phyloP scores from a whole-genome alignment of 176 grass and related monocot genomes.

The Raddia distichophylla region DNA sequence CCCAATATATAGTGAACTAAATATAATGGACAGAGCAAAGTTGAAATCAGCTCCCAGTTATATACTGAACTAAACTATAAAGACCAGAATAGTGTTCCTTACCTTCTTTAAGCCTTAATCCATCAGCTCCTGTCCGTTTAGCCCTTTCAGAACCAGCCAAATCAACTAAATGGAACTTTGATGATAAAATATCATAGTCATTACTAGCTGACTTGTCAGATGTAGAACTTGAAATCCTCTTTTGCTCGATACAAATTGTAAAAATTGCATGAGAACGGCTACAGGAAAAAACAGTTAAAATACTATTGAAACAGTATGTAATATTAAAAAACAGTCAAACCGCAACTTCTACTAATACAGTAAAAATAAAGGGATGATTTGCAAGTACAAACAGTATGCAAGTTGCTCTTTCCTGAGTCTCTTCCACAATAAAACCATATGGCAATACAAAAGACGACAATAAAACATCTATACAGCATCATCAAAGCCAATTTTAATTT shows the following conservation, averaged over 20 bases:
- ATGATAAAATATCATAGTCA: slow-evolving; percentile 70
- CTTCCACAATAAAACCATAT: neutral
- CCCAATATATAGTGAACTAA: too few relatives aligned
- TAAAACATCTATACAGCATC: neutral
- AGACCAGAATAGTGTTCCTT: neutral
- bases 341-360: neutral
- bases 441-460: slow-evolving; percentile 11
- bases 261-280: slow-evolving; percentile 95
- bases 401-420: neutral
- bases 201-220: slow-evolving; percentile 42
- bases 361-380: neutral
- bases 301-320: neutral
- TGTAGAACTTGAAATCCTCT: slow-evolving; percentile 49
- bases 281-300: slow-evolving; percentile 33
- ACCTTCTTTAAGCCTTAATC: slow-evolving; percentile 83
- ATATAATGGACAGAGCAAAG: slow-evolving; percentile 15
- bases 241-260: slow-evolving; percentile 74
- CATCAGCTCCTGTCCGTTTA: slow-evolving; percentile 79
- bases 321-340: neutral
- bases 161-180: slow-evolving; percentile 86
- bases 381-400: neutral
- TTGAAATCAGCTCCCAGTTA: slow-evolving; percentile 24
- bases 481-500: neutral
- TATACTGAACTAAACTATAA: slow-evolving; percentile 9
- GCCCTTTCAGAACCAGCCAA: slow-evolving; percentile 91